Conservation (phyloP, 140 eudicot species). For the Oenanthe javanica region DNA sequence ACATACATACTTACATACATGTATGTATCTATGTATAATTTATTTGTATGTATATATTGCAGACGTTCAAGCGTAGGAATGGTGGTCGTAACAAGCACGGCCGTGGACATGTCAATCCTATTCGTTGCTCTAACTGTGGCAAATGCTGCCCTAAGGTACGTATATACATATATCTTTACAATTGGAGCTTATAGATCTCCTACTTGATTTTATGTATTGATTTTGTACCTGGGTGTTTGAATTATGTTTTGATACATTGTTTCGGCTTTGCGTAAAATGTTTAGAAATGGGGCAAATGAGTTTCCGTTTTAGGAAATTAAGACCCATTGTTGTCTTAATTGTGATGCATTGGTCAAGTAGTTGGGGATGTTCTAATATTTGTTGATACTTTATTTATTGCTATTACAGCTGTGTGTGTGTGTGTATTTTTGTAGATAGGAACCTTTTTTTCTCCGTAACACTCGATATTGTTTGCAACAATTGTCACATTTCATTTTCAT, state of each 20-base stretch:
- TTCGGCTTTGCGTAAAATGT: neutral
- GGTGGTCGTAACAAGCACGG: constrained; percentile 96
- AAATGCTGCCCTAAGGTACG: constrained; percentile 81
- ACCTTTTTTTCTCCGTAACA: too few relatives aligned
- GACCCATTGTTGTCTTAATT: too few relatives aligned
- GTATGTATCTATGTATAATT: neutral
- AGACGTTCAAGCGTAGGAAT: constrained; percentile 95
- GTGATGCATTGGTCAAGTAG: too few relatives aligned
- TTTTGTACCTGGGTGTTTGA: neutral
- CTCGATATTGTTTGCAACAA: too few relatives aligned
- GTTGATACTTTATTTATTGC: too few relatives aligned
- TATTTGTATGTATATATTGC: neutral
- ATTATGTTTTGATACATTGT: neutral
- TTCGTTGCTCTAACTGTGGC: constrained; percentile 92
- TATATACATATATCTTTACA: neutral
- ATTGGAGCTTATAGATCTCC: too few relatives aligned
- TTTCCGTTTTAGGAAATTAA: neutral
- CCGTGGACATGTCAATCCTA: constrained; percentile 72
- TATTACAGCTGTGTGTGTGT: neutral
- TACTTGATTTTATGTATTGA: neutral
- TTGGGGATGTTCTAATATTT: too few relatives aligned
- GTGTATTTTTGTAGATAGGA: neutral
- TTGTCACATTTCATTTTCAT: too few relatives aligned
- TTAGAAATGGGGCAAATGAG: neutral
- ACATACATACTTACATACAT: neutral